Conservation (phyloP, 768 basidiomycete species). For the Collybia mongolica region DNA sequence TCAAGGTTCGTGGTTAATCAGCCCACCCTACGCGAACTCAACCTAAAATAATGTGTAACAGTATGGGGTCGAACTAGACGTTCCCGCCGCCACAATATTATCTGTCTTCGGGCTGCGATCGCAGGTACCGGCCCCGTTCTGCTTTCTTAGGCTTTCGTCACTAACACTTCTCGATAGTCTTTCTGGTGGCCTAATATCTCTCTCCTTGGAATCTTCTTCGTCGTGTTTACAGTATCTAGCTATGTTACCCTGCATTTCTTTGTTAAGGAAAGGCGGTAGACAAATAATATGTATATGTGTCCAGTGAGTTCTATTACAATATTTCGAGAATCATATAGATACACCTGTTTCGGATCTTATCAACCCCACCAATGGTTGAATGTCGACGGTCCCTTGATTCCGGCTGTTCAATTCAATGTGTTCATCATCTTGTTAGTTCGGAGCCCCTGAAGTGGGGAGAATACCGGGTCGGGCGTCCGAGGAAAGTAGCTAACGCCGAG, state of each 20-base stretch:
- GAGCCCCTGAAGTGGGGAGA: too few relatives aligned
- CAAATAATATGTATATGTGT: constrained; percentile 2
- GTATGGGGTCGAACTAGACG: constrained; percentile 96
- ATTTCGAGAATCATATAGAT: too few relatives aligned
- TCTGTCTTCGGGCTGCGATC: constrained; percentile 92
- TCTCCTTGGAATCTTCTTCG: constrained; percentile 84
- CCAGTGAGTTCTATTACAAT: too few relatives aligned
- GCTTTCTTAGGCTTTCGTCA: constrained; percentile 2
- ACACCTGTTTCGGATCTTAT: too few relatives aligned
- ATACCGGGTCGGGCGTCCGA: too few relatives aligned
- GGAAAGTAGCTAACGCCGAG: too few relatives aligned
- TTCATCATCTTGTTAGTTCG: too few relatives aligned
- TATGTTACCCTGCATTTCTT: constrained; percentile 83
- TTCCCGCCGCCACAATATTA: constrained; percentile 93
- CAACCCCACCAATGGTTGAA: too few relatives aligned
- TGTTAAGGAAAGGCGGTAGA: constrained; percentile 76
- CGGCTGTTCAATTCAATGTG: too few relatives aligned
- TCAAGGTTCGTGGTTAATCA: constrained; percentile 58
- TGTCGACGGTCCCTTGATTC: too few relatives aligned
- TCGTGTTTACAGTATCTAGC: constrained; percentile 70
- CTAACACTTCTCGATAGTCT: constrained; percentile 40
- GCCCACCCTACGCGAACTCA: not conserved
- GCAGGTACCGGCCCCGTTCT: constrained; percentile 44
- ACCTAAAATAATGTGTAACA: constrained; percentile 26
- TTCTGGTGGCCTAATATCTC: constrained; percentile 99